phyloP scores from a whole-genome alignment of 2,329 filamentous ascomycete species.

The Aspergillus fischeri region DNA sequence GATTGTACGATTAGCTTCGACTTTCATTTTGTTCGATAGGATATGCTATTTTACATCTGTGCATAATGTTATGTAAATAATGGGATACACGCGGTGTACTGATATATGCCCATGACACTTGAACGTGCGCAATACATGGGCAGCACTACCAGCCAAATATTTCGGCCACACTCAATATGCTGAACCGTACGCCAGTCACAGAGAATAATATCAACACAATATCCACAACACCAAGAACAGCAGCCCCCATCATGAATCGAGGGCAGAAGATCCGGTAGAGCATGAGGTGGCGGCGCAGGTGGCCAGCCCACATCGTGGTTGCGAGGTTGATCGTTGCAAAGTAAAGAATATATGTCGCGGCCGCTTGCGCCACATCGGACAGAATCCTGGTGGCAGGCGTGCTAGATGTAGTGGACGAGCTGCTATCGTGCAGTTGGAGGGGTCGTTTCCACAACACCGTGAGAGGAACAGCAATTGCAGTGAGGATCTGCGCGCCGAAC shows the following conservation, averaged over 20 bases:
- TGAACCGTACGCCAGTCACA: constrained; percentile 70
- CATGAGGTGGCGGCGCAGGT: constrained; percentile 89
- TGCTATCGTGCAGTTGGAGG: constrained; percentile 60
- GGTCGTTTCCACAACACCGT: constrained; percentile 85
- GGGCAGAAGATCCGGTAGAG: constrained; percentile 91
- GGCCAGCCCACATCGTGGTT: constrained; percentile 85
- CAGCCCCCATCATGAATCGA: constrained; percentile 77
- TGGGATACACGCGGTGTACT: too few relatives aligned
- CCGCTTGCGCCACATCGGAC: constrained; percentile 64
- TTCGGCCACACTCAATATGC: constrained; percentile 73
- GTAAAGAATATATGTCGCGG: constrained; percentile 73
- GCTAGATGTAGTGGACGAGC: constrained; percentile 12
- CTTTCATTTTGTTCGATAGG: too few relatives aligned
- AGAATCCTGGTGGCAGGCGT: constrained; percentile 48
- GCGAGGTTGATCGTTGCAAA: constrained; percentile 79
- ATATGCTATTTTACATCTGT: too few relatives aligned
- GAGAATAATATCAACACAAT: constrained; percentile 66
- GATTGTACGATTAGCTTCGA: too few relatives aligned
- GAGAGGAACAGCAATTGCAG: constrained; percentile 73
- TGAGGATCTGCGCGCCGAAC: constrained; percentile 83
- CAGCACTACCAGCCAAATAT: constrained; percentile 71
- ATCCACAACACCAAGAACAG: constrained; percentile 71
- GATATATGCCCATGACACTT: too few relatives aligned
- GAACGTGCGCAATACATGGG: too few relatives aligned
- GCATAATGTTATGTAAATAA: too few relatives aligned